Evolutionary conservation across 1,284 basidiomycete species (phyloP).

Genomic region (Cutaneotrichosporon cyanovorans): DNA sequence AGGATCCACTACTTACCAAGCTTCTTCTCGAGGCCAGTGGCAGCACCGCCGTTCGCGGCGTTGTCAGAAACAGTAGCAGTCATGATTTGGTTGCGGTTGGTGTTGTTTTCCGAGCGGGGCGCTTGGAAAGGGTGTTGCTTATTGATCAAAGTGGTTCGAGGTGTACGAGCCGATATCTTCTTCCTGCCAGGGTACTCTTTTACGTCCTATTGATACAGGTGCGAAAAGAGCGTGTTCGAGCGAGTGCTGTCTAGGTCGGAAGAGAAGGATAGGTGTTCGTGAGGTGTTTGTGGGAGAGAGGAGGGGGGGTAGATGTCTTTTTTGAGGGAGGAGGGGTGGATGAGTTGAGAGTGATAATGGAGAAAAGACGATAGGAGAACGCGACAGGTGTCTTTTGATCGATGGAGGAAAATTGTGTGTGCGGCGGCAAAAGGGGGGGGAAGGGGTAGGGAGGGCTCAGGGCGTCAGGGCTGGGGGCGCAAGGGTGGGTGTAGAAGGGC

Average conservation of each 20-base stretch:
- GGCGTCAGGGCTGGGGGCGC: too few species aligned
- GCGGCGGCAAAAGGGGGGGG: too few species aligned
- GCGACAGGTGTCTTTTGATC: too few species aligned
- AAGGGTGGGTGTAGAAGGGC: too few species aligned
- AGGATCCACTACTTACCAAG: constrained; percentile 56
- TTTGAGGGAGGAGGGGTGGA: too few species aligned
- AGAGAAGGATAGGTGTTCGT: not conserved
- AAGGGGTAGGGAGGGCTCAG: too few species aligned
- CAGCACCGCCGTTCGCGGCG: constrained; percentile 47
- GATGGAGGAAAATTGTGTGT: too few species aligned
- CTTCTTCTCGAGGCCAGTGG: constrained; percentile 66
- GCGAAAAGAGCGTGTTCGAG: constrained; percentile 19
- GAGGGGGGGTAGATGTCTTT: constrained; percentile 2
- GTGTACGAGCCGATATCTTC: not conserved
- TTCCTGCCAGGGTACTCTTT: constrained; percentile 8
- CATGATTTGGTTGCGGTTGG: constrained; percentile 27
- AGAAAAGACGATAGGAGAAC: constrained; percentile 4
- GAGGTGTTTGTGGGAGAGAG: not conserved
- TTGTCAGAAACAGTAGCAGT: constrained; percentile 31
- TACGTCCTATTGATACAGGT: constrained; percentile 19
- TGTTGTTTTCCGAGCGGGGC: constrained; percentile 9
- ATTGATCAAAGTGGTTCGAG: too few species aligned
- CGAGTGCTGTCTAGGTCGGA: not conserved
- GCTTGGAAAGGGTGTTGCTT: constrained; percentile 3
- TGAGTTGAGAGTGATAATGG: constrained; percentile 2